phyloP scores from a whole-genome alignment of 1,284 basidiomycete species.

The Trametes versicolor region DNA sequence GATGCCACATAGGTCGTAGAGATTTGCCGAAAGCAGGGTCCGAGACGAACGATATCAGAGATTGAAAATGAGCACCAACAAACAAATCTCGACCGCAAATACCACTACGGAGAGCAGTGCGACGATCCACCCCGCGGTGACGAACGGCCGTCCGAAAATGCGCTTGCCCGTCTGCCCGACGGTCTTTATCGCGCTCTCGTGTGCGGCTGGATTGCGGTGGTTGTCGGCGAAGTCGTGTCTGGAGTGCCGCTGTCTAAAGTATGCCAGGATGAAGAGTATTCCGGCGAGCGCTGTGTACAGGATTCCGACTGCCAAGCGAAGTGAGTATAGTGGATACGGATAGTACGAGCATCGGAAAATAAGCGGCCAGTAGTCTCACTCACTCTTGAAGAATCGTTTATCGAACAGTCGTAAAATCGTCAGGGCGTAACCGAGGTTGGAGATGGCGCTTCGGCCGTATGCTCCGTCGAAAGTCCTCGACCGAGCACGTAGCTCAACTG shows the following conservation, averaged over 20 bases:
- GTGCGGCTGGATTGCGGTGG: slow-evolving; percentile 24
- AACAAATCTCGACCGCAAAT: slow-evolving; percentile 67
- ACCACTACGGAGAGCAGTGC: slow-evolving; percentile 70
- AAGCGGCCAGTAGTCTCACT: slow-evolving; percentile 36
- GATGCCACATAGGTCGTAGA: not conserved
- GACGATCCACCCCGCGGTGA: slow-evolving; percentile 83
- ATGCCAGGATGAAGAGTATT: slow-evolving; percentile 68
- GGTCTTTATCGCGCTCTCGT: slow-evolving; percentile 51
- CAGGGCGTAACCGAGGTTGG: slow-evolving; percentile 78
- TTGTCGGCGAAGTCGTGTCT: slow-evolving; percentile 79
- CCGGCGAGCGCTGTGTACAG: slow-evolving; percentile 73
- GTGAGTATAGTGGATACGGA: slow-evolving; percentile 19
- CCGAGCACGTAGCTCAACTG: slow-evolving; percentile 77
- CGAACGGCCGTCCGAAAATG: slow-evolving; percentile 78
- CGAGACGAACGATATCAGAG: slow-evolving; percentile 11
- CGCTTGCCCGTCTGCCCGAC: slow-evolving; percentile 67
- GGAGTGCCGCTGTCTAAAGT: slow-evolving; percentile 69
- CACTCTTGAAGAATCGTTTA: slow-evolving; percentile 72
- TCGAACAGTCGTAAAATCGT: slow-evolving; percentile 84
- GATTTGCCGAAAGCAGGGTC: not conserved
- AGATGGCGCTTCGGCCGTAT: slow-evolving; percentile 79
- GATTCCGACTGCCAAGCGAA: slow-evolving; percentile 65
- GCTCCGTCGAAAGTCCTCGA: slow-evolving; percentile 86
- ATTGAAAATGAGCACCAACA: slow-evolving; percentile 60
- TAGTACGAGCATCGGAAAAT: not conserved